phyloP scores from a whole-genome alignment of 75 land plant species.

The Gnetum montanum region DNA sequence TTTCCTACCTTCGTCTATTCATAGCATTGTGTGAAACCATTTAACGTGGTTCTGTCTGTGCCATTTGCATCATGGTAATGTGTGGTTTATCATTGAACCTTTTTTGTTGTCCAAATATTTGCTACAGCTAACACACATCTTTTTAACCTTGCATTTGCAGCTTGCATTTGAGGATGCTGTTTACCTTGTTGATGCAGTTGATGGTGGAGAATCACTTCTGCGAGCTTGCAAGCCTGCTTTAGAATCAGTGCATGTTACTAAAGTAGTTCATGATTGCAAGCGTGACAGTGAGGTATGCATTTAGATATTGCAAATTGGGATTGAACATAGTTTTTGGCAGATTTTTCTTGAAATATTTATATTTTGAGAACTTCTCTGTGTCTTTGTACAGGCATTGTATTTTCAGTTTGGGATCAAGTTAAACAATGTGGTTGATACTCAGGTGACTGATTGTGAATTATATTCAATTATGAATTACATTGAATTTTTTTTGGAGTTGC shows the following conservation, averaged over 20 bases:
- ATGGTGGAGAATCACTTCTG: conserved; percentile 62
- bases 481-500: no score
- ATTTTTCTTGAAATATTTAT: neutral
- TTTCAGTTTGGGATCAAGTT: conserved; percentile 86
- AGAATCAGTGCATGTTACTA: conserved; percentile 71
- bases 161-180: conserved; percentile 86
- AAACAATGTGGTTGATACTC: conserved; percentile 83
- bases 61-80: no score
- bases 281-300: conserved; percentile 85
- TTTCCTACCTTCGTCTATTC: no score
- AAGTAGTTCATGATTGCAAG: conserved; percentile 96
- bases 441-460: conserved; percentile 63
- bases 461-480: no score
- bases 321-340: neutral
- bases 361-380: no score
- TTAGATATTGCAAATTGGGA: no score
- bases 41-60: no score
- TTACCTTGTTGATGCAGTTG: conserved; percentile 79
- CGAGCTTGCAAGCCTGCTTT: conserved; percentile 95
- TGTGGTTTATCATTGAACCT: no score
- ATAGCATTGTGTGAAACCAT: no score
- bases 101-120: no score
- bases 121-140: no score
- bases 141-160: no score
- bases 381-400: conserved; percentile 65